phyloP scores from a whole-genome alignment of 805 yeast species.

The Debaryomyces castellii region DNA sequence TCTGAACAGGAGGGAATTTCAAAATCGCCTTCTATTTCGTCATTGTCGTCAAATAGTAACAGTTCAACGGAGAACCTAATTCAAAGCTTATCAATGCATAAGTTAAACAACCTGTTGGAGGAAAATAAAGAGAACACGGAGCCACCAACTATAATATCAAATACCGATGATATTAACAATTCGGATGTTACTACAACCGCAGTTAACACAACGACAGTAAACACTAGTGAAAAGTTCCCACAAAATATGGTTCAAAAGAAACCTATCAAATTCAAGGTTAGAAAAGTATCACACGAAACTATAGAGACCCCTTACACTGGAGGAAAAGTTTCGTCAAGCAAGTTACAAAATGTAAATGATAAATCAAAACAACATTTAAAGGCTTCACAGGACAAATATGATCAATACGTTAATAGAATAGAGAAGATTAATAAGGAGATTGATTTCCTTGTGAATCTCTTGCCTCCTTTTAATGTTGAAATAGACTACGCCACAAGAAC shows the following conservation, averaged over 20 bases:
- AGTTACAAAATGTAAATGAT: background rate
- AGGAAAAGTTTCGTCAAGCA: background rate
- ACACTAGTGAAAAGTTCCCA: background rate
- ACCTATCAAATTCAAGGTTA: constrained; percentile 33
- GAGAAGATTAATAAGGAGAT: constrained; percentile 41
- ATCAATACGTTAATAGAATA: constrained; percentile 29
- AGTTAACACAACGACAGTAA: background rate
- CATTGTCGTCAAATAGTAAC: constrained; percentile 22
- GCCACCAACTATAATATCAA: background rate
- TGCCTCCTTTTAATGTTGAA: constrained; percentile 46
- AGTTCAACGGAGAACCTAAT: constrained; percentile 24
- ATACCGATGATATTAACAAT: background rate
- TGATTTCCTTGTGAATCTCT: constrained; percentile 33
- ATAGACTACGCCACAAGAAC: constrained; percentile 40
- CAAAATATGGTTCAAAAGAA: constrained; percentile 11
- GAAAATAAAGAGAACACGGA: background rate
- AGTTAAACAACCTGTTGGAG: background rate
- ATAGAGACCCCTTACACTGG: constrained; percentile 12
- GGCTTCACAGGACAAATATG: constrained; percentile 33
- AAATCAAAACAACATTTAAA: constrained; percentile 15
- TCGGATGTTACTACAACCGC: background rate
- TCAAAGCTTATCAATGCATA: constrained; percentile 14
- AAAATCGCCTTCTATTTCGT: constrained; percentile 13
- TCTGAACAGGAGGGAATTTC: background rate
- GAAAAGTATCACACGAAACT: constrained; percentile 31